These are phyloP conservation scores for Xylariaceae sp. DNA, from an alignment of 2,329 filamentous ascomycete genomes.

Conservation along the genomic window DNA sequence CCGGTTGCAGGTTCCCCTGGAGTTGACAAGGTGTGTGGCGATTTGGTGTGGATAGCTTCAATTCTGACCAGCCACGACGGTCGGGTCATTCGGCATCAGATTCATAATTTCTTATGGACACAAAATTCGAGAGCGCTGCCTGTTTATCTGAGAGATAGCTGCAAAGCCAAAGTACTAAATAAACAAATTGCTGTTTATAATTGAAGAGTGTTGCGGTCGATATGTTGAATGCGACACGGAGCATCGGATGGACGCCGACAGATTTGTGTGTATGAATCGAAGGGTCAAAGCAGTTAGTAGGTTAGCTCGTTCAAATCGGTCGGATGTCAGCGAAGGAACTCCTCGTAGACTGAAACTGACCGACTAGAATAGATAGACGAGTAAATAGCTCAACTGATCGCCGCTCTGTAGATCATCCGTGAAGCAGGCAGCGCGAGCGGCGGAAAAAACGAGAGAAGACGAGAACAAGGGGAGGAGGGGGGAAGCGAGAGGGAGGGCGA, in stretches of 20 bases:
- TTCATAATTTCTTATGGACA: neutral
- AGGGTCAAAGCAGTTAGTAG: conserved; percentile 5
- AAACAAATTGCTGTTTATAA: conserved; percentile 8
- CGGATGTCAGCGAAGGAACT: neutral
- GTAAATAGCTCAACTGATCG: conserved; percentile 29
- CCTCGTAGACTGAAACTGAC: neutral
- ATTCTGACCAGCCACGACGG: conserved; percentile 4
- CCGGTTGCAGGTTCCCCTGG: conserved; percentile 10
- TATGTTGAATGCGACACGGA: conserved; percentile 26
- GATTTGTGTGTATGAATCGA: conserved; percentile 17
- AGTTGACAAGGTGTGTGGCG: conserved; percentile 12
- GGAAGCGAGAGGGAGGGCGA: conserved; percentile 16
- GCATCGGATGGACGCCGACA: conserved; percentile 16
- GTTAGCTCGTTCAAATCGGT: conserved; percentile 19
- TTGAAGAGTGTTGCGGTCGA: conserved; percentile 18
- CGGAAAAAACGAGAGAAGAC: conserved; percentile 26
- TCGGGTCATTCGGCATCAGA: neutral
- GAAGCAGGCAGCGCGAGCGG: conserved; percentile 24
- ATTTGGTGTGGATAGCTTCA: conserved; percentile 31
- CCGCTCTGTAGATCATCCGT: conserved; percentile 19
- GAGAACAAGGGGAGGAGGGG: conserved; percentile 22
- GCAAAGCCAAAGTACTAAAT: conserved; percentile 16
- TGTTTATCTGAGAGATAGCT: conserved; percentile 13
- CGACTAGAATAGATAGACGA: conserved; percentile 3
- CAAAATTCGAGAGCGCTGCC: neutral